Evolutionary conservation across 2,329 filamentous ascomycete genomes (phyloP), one percentile per base, ranked within the genome.

Genomic region (Pyrenophora graminea): DNA sequence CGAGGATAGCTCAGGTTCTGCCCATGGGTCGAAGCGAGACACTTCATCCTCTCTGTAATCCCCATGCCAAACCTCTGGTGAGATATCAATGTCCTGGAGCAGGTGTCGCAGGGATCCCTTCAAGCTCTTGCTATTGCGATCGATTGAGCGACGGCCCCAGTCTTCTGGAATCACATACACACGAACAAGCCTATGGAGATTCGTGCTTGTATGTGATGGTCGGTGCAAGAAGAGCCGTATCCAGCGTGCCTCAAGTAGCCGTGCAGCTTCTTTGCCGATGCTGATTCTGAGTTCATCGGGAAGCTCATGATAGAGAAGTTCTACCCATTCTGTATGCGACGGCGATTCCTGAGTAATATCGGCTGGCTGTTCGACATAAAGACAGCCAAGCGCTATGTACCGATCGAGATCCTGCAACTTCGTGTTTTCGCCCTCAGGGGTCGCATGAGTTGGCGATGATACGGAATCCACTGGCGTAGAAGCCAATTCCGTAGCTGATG

Each of bases 101-200:
- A 91, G 68, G 1, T 54, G 39, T 6, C 75, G 69, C 23, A 86
- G 73, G 1, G 76, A 70, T 43, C 70, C 79, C 23, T 74, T 74
- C 5, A 88, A 67, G 13, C 63, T 68, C 2, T 59, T 61, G 48
- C 79, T 74, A 1, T 73, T 75, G 6, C 84, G 78, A 33, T 81
- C 74, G n/a, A 89, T 74, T 3, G 70, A 68, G 1, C 75, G 67
- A 25, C 83, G 79, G 2, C 80, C 79, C 30, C 84, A 76, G 69
- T 92, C 88, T 56, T 88, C 84, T 2, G 87, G 85, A 2, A 89
- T 77, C 3, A 88, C 59, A 61, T 87, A 85, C 0, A 90, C 75
- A 18, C 86, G 79, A 6, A 84, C 39, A 31, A 74, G 36, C 23
- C 45, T 56, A 18, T 17, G 32, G 12, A 13, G n/a, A 27, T 27